These are phyloP conservation scores for Penicillium sp. DNA, from an alignment of 2,329 filamentous ascomycete species.

Conservation along the genomic window DNA sequence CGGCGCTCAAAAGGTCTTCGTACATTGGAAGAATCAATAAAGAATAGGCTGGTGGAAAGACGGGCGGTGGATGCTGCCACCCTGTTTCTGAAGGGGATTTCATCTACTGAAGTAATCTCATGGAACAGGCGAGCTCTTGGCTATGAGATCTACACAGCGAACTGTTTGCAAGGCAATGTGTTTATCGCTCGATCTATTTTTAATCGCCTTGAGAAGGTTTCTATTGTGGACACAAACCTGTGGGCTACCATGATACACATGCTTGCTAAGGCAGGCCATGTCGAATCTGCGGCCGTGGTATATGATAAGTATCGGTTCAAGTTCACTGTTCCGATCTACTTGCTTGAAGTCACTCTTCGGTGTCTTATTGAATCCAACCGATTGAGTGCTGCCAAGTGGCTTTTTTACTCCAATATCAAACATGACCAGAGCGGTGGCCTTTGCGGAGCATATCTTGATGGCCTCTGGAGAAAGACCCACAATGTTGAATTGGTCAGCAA, in stretches of 20 bases:
- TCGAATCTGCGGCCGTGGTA: conserved; percentile 38
- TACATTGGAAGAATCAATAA: conserved; percentile 22
- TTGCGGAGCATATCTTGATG: conserved; percentile 37
- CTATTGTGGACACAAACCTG: conserved; percentile 31
- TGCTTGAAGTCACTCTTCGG: conserved; percentile 38
- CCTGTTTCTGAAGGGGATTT: conserved; percentile 33
- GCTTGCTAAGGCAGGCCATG: conserved; percentile 35
- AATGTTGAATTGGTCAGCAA: conserved; percentile 36
- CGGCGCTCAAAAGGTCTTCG: not conserved
- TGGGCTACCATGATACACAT: conserved; percentile 40
- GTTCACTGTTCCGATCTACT: conserved; percentile 30
- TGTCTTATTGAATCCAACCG: conserved; percentile 40
- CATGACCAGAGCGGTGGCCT: conserved; percentile 36
- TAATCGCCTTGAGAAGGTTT: conserved; percentile 33
- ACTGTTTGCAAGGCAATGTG: conserved; percentile 38
- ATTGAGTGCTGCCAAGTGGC: conserved; percentile 36
- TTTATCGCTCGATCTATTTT: conserved; percentile 41
- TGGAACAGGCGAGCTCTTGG: conserved; percentile 31
- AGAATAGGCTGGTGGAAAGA: conserved; percentile 25
- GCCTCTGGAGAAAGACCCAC: conserved; percentile 42
- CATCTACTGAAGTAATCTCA: conserved; percentile 21
- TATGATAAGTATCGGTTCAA: conserved; percentile 28
- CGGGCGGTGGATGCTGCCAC: conserved; percentile 39
- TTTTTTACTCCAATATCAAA: conserved; percentile 34
- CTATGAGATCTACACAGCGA: conserved; percentile 33